Conservation (phyloP, 2,329 filamentous ascomycete genomes). For the Coccinonectria pachysandricola region DNA sequence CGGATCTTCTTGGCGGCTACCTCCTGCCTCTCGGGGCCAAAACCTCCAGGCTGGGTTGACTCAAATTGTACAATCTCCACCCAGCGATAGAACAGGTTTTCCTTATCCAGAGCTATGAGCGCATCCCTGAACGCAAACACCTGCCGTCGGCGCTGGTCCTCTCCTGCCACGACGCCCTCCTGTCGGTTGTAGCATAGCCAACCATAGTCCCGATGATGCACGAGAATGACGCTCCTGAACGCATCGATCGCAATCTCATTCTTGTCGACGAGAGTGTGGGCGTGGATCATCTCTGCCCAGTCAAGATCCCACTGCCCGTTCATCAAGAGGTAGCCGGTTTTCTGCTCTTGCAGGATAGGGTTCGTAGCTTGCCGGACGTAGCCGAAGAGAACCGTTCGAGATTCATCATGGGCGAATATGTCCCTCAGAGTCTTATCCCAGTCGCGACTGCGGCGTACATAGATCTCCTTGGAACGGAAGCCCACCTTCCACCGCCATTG, state of each 20-base stretch:
- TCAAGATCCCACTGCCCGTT: conserved; percentile 81
- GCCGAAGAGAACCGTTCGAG: conserved; percentile 48
- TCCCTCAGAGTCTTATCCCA: conserved; percentile 56
- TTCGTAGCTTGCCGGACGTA: conserved; percentile 60
- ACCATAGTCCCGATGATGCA: conserved; percentile 56
- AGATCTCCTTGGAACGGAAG: conserved; percentile 70
- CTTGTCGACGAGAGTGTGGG: conserved; percentile 58
- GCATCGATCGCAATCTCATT: conserved; percentile 51
- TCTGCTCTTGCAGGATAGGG: conserved; percentile 54
- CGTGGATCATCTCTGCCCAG: conserved; percentile 68
- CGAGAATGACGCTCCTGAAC: conserved; percentile 60
- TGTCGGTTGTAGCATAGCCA: conserved; percentile 56
- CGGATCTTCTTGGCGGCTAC: conserved; percentile 64
- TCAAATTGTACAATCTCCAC: conserved; percentile 88
- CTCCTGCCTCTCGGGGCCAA: conserved; percentile 63
- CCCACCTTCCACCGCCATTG: conserved; percentile 66
- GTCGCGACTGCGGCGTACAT: conserved; percentile 64
- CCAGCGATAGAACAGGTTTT: conserved; percentile 84
- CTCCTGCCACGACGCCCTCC: conserved; percentile 38
- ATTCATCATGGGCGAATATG: conserved; percentile 39
- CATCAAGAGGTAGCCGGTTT: conserved; percentile 83
- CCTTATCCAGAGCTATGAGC: conserved; percentile 67
- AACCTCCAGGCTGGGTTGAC: conserved; percentile 66
- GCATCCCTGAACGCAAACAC: conserved; percentile 73
- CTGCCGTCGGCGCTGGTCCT: conserved; percentile 59